Evolutionary conservation across 1,284 basidiomycete species (phyloP).

Genomic region (Moniliella sp.): DNA sequence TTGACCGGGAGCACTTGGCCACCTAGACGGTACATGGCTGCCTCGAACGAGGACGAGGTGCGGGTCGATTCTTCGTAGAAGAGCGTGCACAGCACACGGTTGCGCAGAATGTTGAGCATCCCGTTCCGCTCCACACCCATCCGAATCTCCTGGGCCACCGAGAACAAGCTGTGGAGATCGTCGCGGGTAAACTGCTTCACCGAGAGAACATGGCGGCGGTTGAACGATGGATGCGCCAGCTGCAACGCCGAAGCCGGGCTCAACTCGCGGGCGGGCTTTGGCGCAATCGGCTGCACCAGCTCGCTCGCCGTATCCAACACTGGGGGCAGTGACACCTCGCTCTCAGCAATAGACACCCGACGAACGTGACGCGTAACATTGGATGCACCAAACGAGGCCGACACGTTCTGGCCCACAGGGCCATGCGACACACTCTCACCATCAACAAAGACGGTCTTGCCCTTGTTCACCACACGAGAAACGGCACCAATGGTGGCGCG

Average conservation of each 20-base stretch:
- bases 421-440: slow-evolving; percentile 48
- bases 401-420: slow-evolving; percentile 58
- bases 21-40: slow-evolving; percentile 92
- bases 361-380: no score
- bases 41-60: slow-evolving; percentile 72
- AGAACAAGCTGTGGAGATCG: slow-evolving; percentile 82
- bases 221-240: slow-evolving; percentile 45
- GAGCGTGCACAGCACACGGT: slow-evolving; percentile 73
- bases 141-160: slow-evolving; percentile 86
- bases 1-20: slow-evolving; percentile 74
- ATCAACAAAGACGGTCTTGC: slow-evolving; percentile 75
- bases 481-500: slow-evolving; percentile 51
- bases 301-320: no score
- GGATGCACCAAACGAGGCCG: slow-evolving; percentile 38
- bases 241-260: no score
- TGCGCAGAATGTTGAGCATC: slow-evolving; percentile 66
- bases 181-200: slow-evolving; percentile 79
- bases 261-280: no score
- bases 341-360: background rate
- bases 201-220: slow-evolving; percentile 67
- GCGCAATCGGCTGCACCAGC: no score
- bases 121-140: slow-evolving; percentile 80
- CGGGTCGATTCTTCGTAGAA: slow-evolving; percentile 97
- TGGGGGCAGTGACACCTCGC: background rate
- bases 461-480: slow-evolving; percentile 74